phyloP scores from a whole-genome alignment of 768 basidiomycete species.

The Boletus edulis region DNA sequence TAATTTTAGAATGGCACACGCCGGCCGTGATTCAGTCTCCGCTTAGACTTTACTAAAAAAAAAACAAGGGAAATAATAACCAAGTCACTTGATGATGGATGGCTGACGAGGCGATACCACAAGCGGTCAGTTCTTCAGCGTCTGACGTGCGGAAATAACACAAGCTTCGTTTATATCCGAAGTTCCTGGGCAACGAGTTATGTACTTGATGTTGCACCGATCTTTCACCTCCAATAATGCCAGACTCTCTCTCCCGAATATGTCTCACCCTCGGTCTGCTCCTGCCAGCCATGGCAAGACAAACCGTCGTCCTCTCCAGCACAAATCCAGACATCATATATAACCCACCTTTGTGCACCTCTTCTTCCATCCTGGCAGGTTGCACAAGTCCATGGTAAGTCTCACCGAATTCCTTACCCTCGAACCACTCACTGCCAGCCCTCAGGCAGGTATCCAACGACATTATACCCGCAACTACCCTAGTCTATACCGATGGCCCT shows the following conservation, averaged over 20 bases:
- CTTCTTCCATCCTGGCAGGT: slow-evolving; percentile 6
- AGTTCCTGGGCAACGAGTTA: slow-evolving; percentile 6
- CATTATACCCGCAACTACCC: slow-evolving; percentile 8
- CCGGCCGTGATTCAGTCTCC: no score
- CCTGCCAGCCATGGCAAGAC: slow-evolving; percentile 12
- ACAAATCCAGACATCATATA: slow-evolving; percentile 28
- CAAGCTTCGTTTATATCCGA: not conserved
- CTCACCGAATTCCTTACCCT: no score
- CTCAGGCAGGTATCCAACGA: slow-evolving; percentile 23
- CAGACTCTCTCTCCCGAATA: slow-evolving; percentile 18
- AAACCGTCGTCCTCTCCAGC: slow-evolving; percentile 22
- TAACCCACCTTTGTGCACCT: slow-evolving; percentile 23
- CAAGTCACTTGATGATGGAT: no score
- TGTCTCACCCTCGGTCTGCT: slow-evolving; percentile 12
- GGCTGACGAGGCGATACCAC: not conserved
- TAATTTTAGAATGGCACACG: no score
- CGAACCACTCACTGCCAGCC: not conserved
- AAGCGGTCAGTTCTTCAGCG: not conserved
- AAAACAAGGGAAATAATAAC: no score
- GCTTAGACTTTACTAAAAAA: no score
- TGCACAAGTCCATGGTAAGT: slow-evolving; percentile 29
- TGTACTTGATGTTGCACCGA: not conserved
- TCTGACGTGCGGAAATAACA: slow-evolving; percentile 10
- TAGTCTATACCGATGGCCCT: slow-evolving; percentile 43
- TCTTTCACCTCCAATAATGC: slow-evolving; percentile 17